Evolutionary conservation across 2,329 filamentous ascomycete species (phyloP).

Genomic region (Pseudogymnoascus sp.): DNA sequence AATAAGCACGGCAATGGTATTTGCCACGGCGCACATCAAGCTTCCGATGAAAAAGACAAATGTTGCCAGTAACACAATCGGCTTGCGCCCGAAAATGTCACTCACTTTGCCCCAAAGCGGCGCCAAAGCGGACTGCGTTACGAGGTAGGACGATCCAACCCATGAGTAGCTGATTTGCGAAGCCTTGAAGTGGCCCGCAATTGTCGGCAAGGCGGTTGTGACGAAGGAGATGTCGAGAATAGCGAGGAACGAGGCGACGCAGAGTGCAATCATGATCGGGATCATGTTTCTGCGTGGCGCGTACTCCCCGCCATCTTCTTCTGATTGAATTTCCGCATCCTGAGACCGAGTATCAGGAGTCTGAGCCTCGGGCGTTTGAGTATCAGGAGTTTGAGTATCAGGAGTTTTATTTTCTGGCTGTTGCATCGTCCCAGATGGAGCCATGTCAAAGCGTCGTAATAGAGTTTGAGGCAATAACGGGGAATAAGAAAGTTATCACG

Average conservation of each 20-base stretch:
- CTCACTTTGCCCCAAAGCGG: conserved; percentile 48
- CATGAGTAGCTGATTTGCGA: conserved; percentile 41
- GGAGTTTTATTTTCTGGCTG: not conserved
- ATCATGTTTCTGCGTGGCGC: conserved; percentile 10
- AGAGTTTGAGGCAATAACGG: conserved; percentile 11
- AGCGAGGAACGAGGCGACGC: conserved; percentile 11
- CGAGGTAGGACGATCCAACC: conserved; percentile 46
- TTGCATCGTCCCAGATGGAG: conserved; percentile 11
- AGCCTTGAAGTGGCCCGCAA: conserved; percentile 41
- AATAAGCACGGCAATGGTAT: conserved; percentile 54
- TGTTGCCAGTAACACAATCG: conserved; percentile 51
- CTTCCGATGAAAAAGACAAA: conserved; percentile 55
- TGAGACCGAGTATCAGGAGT: conserved; percentile 11
- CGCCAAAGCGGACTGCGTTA: conserved; percentile 36
- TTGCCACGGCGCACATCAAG: conserved; percentile 48
- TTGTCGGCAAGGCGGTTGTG: conserved; percentile 50
- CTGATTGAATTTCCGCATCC: conserved; percentile 12
- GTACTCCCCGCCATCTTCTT: conserved; percentile 11
- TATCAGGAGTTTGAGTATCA: no score
- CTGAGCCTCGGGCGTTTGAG: no score
- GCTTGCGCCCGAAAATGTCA: conserved; percentile 60
- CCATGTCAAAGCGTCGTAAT: conserved; percentile 12
- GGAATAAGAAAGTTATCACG: conserved; percentile 5
- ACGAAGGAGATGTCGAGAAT: conserved; percentile 38
- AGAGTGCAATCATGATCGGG: conserved; percentile 13